phyloP scores from a whole-genome alignment of 768 basidiomycete species.

The Leccinum uliginosum region DNA sequence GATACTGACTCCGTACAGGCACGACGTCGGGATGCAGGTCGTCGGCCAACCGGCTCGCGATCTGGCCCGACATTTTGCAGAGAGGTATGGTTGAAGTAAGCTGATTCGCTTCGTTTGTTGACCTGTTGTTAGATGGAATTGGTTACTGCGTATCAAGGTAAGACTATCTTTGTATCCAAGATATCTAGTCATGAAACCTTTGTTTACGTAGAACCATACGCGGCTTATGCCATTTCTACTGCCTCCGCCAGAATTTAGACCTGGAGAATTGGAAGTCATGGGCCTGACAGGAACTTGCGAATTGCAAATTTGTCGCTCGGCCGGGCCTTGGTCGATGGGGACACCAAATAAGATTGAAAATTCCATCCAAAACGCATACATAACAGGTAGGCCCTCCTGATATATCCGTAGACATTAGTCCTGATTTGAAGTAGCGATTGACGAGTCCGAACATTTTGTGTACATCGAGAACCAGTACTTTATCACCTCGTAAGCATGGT shows the following conservation, averaged over 20 bases:
- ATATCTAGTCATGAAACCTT: background rate
- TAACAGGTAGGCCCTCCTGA: constrained; percentile 56
- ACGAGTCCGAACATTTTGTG: background rate
- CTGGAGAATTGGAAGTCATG: constrained; percentile 69
- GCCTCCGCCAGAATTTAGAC: constrained; percentile 89
- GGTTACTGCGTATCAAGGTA: constrained; percentile 89
- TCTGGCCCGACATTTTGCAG: constrained; percentile 89
- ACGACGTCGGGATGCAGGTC: constrained; percentile 94
- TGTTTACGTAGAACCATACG: constrained; percentile 70
- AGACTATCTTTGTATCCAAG: constrained; percentile 9
- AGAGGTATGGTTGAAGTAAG: constrained; percentile 50
- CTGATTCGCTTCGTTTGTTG: background rate
- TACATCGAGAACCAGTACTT: background rate
- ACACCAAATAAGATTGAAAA: constrained; percentile 80
- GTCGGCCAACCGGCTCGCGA: constrained; percentile 96
- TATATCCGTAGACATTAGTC: background rate
- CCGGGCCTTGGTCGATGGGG: constrained; percentile 95
- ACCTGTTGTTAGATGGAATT: constrained; percentile 71
- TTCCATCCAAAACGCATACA: constrained; percentile 92
- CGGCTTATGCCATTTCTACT: constrained; percentile 88
- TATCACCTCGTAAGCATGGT: background rate
- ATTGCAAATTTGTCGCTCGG: constrained; percentile 92
- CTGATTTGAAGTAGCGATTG: constrained; percentile 5
- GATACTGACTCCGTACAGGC: constrained; percentile 47
- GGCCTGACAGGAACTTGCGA: constrained; percentile 95